Base-by-base conservation (phyloP, 192 early-diverging fungal genomes). In the Entrophospora sp. region DNA sequence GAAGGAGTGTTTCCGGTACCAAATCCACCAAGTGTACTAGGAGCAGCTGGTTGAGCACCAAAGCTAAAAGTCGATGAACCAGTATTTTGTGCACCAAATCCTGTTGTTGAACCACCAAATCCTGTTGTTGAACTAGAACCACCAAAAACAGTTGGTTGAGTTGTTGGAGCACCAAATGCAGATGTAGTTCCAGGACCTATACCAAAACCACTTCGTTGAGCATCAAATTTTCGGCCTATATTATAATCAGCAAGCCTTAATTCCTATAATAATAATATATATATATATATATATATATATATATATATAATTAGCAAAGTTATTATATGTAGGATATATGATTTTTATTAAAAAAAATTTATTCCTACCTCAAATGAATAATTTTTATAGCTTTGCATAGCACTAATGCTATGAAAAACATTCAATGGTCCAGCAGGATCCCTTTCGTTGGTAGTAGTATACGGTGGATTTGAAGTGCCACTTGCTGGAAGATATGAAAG, bases 171-270 rank as follows among this genome's bases (percentile, higher is more conserved):
- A 35, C 74, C 84, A 66, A 85, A 85, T n/a, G 69, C 71, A 6
- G 53, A 64, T 35, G 71, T 27, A 4, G 62, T 45, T 8, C 67
- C 13, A 36, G 67, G 48, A 58, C 2, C 14, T 30, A 49, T 14
- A 32, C 27, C 27, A 18, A 55, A 55, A 12, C 27, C 52, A 32
- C 52, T 55, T 16, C 24, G 66, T 67, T 66, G 74, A 36, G 38
- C 28, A n/a, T n/a, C n/a, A n/a, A n/a, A n/a, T n/a, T n/a, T n/a
- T 52, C 92, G 90, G 16, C 85, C 85, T 63, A 88, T 83, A 52
- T 77, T 70, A 62, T 98, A 98, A 71, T 98, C 95, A 79, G 91
- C 85, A 2, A 91, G 65, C 18, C 93, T 81, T 43, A 98, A 84
- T 75, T 98, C 85, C 81, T 85, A 68, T 63, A 25, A 9, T 63